Evolutionary conservation across 306 rosid species (phyloP).

Genomic region (Heteromeles arbutifolia): DNA sequence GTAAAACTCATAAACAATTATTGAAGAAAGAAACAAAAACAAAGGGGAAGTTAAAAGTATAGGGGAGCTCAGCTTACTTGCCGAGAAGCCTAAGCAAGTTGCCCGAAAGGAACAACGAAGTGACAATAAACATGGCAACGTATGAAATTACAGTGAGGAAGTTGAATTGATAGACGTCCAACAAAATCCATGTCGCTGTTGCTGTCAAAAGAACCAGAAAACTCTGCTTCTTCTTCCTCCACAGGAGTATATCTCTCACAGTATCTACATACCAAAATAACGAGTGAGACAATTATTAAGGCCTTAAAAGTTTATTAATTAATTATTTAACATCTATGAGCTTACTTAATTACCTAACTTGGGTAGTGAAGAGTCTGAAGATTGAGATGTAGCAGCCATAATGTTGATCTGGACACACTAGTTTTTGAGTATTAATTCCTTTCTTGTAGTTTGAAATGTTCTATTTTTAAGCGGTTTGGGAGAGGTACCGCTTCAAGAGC

Average conservation of each 20-base stretch:
- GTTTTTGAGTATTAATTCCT: neutral
- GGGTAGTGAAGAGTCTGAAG: neutral
- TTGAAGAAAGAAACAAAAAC: neutral
- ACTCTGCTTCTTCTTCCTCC: slow-evolving; percentile 48
- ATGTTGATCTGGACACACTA: neutral
- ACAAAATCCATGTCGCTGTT: slow-evolving; percentile 50
- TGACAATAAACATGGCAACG: slow-evolving; percentile 29
- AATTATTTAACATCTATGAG: no score
- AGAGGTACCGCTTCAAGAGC: neutral
- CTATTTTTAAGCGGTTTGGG: neutral
- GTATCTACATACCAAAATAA: neutral
- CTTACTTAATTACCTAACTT: no score
- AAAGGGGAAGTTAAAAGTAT: neutral
- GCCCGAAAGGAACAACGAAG: slow-evolving; percentile 47
- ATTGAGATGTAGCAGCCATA: slow-evolving; percentile 30
- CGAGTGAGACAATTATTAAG: no score
- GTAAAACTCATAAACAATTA: neutral
- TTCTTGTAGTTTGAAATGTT: no score
- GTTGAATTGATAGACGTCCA: slow-evolving; percentile 46
- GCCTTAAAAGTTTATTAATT: no score
- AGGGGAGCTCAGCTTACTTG: slow-evolving; percentile 31
- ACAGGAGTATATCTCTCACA: slow-evolving; percentile 33
- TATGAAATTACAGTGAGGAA: slow-evolving; percentile 49
- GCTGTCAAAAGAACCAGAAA: slow-evolving; percentile 22
- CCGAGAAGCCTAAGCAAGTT: slow-evolving; percentile 45